Evolutionary conservation across 306 rosid genomes (phyloP).

Genomic region (Glycine latifolia): DNA sequence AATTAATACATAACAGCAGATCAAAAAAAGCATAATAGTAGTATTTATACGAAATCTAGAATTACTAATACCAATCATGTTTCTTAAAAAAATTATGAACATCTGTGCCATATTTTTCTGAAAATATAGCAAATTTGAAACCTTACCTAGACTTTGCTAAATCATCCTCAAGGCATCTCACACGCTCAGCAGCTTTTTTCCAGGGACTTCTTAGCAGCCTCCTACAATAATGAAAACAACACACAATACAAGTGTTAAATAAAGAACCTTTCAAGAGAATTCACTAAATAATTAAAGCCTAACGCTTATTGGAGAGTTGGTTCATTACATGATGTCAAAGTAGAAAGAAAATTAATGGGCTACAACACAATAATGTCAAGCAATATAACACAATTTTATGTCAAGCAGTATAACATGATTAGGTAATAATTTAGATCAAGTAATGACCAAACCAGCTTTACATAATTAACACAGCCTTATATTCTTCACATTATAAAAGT

Average conservation of each 20-base stretch:
- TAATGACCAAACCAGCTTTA: conserved; percentile 17
- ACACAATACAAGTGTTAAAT: background rate
- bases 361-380: conserved; percentile 1
- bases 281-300: background rate
- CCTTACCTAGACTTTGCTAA: conserved; percentile 76
- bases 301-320: background rate
- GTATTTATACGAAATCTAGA: background rate
- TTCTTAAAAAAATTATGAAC: background rate
- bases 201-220: conserved; percentile 63
- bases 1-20: background rate
- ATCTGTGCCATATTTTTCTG: background rate
- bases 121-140: conserved; percentile 3
- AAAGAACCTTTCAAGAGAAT: background rate
- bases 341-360: background rate
- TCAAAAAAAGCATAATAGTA: background rate
- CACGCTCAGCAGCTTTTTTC: conserved; percentile 74
- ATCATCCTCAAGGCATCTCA: conserved; percentile 85
- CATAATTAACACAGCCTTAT: conserved; percentile 1
- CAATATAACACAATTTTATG: too few relatives aligned
- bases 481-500: background rate
- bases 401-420: background rate
- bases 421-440: background rate
- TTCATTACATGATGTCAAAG: background rate
- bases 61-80: background rate
- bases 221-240: conserved; percentile 57